These are phyloP conservation scores for Fusarium buharicum DNA, from an alignment of 2,329 filamentous ascomycete genomes.

Conservation along the genomic window DNA sequence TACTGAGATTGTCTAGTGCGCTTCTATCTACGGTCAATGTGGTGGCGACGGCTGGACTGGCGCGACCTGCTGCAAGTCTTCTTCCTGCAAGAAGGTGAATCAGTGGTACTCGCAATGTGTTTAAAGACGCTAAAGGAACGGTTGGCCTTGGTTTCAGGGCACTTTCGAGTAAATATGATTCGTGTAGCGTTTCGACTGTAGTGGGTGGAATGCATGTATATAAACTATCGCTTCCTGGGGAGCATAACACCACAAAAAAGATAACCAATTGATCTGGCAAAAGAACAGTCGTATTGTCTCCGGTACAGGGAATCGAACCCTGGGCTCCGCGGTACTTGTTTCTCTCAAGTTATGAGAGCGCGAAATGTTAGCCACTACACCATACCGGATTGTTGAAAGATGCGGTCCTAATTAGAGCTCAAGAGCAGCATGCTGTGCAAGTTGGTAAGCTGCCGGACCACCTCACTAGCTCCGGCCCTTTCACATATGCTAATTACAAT, in stretches of 20 bases:
- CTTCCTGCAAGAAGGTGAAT: conserved; percentile 37
- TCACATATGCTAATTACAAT: no score
- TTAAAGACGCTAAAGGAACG: conserved; percentile 1
- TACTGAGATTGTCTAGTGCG: conserved; percentile 21
- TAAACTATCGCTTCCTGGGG: conserved; percentile 2
- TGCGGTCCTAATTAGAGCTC: no score
- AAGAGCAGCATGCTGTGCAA: no score
- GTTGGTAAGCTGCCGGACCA: no score
- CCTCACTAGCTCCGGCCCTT: no score
- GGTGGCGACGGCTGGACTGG: conserved; percentile 42
- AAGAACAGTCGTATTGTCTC: not conserved
- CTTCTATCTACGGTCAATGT: conserved; percentile 37
- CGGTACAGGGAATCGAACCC: conserved; percentile 8
- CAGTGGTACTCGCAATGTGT: conserved; percentile 43
- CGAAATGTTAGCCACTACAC: conserved; percentile 51
- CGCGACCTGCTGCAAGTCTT: conserved; percentile 40
- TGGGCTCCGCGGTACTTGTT: no score
- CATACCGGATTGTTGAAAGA: conserved; percentile 43
- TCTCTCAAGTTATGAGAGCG: conserved; percentile 24
- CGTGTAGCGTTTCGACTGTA: no score
- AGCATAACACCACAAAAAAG: not conserved
- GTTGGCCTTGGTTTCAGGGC: no score
- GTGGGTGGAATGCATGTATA: conserved; percentile 6
- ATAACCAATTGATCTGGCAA: not conserved
- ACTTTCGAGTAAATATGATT: conserved; percentile 5